These are phyloP conservation scores for Populus simonii DNA, from an alignment of 345 rosid species.

Conservation along the genomic window DNA sequence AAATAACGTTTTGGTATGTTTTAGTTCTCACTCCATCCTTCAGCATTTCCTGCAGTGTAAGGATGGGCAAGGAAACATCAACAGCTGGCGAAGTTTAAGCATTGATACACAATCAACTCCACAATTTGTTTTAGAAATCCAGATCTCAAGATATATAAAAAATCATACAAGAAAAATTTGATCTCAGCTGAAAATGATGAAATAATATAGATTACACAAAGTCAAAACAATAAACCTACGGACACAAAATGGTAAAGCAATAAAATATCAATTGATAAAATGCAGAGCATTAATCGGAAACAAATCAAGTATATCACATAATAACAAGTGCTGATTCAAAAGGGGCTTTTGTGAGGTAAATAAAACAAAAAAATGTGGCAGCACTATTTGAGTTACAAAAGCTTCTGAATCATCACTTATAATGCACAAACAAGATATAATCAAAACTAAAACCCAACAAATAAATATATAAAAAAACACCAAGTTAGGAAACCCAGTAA, in stretches of 20 bases:
- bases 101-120: background rate
- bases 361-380: too few species aligned
- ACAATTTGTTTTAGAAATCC: background rate
- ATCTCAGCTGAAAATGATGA: background rate
- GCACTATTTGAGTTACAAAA: background rate
- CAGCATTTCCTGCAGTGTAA: slow-evolving; percentile 81
- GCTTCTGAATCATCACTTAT: too few species aligned
- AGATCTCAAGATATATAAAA: background rate
- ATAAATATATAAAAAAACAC: background rate
- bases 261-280: background rate
- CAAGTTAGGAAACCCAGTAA: background rate
- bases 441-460: too few species aligned
- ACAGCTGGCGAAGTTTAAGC: background rate
- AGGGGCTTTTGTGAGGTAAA: background rate
- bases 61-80: slow-evolving; percentile 6
- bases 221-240: background rate
- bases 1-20: slow-evolving; percentile 93
- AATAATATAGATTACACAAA: background rate
- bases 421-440: too few species aligned
- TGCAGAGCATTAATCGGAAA: background rate
- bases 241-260: background rate
- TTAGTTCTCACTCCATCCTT: slow-evolving; percentile 94
- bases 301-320: background rate
- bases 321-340: background rate
- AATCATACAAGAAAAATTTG: background rate